Evolutionary conservation across 495 filamentous ascomycete species (phyloP).

Genomic region (Lepraria neglecta): DNA sequence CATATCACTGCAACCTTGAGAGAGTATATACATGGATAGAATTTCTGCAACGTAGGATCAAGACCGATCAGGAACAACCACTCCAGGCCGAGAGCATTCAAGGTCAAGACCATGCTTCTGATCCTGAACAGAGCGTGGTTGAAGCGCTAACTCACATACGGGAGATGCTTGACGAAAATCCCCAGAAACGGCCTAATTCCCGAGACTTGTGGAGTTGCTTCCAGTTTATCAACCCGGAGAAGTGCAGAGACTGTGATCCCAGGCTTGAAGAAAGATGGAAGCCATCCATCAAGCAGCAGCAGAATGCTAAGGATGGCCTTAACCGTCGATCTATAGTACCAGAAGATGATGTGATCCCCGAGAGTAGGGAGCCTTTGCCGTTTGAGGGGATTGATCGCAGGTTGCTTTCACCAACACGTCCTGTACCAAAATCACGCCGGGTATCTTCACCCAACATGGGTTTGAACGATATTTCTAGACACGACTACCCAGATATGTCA

Average conservation of each 20-base stretch:
- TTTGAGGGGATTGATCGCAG: neutral
- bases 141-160: neutral
- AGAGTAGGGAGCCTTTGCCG: neutral
- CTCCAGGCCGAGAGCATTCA: neutral
- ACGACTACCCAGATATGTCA: no score
- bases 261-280: neutral
- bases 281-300: neutral
- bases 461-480: neutral
- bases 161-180: constrained; percentile 10
- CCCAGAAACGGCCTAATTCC: neutral
- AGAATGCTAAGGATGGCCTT: neutral
- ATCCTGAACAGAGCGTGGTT: neutral
- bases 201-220: constrained; percentile 3
- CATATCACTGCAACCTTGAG: constrained; percentile 1
- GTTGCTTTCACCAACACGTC: neutral
- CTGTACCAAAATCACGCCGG: no score
- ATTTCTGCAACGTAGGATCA: neutral
- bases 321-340: neutral
- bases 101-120: neutral
- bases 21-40: constrained; percentile 7
- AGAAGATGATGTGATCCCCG: neutral
- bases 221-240: neutral
- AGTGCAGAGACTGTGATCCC: constrained; percentile 14
- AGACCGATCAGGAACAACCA: neutral
- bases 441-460: neutral